These are phyloP conservation scores for Aspergillus carbonarius DNA, from an alignment of 2,329 filamentous ascomycete genomes.

Conservation along the genomic window DNA sequence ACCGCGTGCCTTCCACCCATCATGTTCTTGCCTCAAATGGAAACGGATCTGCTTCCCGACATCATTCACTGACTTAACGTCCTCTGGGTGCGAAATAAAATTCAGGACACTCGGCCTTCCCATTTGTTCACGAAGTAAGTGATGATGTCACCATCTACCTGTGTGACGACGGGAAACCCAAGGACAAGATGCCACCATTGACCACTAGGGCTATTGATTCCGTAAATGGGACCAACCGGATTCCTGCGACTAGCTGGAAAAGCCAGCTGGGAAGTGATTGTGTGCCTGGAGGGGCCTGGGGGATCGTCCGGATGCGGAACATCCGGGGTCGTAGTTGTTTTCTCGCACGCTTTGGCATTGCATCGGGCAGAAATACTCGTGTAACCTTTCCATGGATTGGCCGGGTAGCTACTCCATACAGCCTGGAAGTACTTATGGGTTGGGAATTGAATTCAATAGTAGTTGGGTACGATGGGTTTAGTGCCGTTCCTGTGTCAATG, in stretches of 20 bases:
- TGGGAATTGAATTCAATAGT: too few species aligned
- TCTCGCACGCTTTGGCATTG: background rate
- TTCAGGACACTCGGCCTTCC: background rate
- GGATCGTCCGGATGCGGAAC: background rate
- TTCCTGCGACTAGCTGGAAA: too few species aligned
- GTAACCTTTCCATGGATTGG: background rate
- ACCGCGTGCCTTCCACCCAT: background rate
- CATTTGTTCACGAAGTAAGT: background rate
- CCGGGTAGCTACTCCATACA: too few species aligned
- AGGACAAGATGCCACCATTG: background rate
- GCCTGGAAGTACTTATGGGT: too few species aligned
- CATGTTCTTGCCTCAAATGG: background rate
- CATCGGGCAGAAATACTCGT: background rate
- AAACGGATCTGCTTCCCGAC: background rate
- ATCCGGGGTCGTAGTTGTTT: background rate
- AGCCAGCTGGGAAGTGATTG: background rate
- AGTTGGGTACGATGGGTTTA: too few species aligned
- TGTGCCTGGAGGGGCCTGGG: background rate
- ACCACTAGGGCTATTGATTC: background rate
- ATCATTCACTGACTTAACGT: background rate
- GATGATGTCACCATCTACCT: background rate
- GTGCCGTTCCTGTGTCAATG: too few species aligned
- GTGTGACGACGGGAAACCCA: background rate
- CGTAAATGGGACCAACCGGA: background rate
- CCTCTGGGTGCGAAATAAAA: background rate